Evolutionary conservation across 1,284 basidiomycete species (phyloP).

Genomic region (Puccinia horiana): DNA sequence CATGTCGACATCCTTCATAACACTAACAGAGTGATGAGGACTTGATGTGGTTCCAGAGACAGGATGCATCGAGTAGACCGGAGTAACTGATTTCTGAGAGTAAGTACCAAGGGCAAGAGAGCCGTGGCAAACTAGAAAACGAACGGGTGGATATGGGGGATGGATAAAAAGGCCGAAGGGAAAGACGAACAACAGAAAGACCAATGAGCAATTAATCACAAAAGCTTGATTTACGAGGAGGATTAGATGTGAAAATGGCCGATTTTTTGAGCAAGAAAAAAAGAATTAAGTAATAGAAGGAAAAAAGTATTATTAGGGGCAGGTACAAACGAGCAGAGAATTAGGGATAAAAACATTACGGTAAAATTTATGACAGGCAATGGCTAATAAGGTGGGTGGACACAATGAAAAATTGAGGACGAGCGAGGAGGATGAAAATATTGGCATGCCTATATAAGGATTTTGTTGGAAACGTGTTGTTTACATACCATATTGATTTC

Average conservation of each 20-base stretch:
- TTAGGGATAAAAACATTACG: not conserved
- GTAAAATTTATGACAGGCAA: not conserved
- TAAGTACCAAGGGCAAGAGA: conserved; percentile 15
- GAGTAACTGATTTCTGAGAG: not conserved
- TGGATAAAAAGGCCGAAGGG: not conserved
- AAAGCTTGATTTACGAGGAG: not conserved
- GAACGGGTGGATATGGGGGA: not conserved
- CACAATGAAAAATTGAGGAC: not conserved
- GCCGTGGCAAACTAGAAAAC: conserved; percentile 18
- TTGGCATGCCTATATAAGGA: no score
- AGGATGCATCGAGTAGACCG: conserved; percentile 13
- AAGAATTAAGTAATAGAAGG: not conserved
- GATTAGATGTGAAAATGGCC: not conserved
- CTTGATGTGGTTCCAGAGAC: not conserved
- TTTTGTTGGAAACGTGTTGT: not conserved
- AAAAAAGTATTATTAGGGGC: conserved; percentile 5
- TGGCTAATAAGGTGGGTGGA: no score
- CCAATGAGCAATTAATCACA: not conserved
- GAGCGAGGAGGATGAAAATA: not conserved
- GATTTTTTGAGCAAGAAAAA: not conserved
- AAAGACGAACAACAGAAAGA: conserved; percentile 16
- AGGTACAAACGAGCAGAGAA: not conserved
- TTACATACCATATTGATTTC: conserved; percentile 26
- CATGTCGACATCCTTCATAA: not conserved
- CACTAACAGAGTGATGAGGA: conserved; percentile 19